A percentile compares a stretch with the other conserved stretches of the same genome.
These are phyloP conservation scores for Wakefieldia striispora DNA, from an alignment of 768 basidiomycete genomes.

Conservation along the genomic window DNA sequence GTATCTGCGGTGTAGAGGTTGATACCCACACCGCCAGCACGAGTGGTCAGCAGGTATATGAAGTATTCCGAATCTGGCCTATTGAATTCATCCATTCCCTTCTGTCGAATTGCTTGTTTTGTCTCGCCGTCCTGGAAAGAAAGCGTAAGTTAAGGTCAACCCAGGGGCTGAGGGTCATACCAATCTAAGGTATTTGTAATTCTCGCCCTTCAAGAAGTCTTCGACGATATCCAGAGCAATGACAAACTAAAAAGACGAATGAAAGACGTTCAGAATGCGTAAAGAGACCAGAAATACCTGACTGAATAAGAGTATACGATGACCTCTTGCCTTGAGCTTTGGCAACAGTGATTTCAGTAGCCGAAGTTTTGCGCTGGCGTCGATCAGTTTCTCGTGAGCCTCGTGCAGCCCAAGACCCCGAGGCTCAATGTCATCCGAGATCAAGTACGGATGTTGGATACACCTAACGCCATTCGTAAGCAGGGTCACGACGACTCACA, in stretches of 20 bases:
- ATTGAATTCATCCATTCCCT: constrained; percentile 95
- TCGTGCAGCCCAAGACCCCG: constrained; percentile 52
- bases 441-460: constrained; percentile 89
- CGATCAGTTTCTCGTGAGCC: constrained; percentile 76
- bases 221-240: constrained; percentile 85
- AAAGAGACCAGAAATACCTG: constrained; percentile 52
- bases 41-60: constrained; percentile 87
- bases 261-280: background rate
- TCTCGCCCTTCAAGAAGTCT: constrained; percentile 84
- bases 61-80: constrained; percentile 82
- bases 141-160: constrained; percentile 6
- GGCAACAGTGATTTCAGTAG: constrained; percentile 77
- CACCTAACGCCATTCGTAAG: constrained; percentile 48
- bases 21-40: constrained; percentile 93
- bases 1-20: constrained; percentile 93
- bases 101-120: constrained; percentile 81
- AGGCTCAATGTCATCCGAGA: constrained; percentile 78
- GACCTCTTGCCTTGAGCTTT: constrained; percentile 79
- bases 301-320: constrained; percentile 89
- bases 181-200: constrained; percentile 73
- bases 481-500: background rate
- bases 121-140: constrained; percentile 79
- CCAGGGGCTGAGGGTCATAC: constrained; percentile 38
- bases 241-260: constrained; percentile 59
- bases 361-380: constrained; percentile 82